Percentiles rank a stretch among this genome's conserved stretches.
Conservation (phyloP, 2,329 filamentous ascomycete species). For the Fusarium buxicola region DNA sequence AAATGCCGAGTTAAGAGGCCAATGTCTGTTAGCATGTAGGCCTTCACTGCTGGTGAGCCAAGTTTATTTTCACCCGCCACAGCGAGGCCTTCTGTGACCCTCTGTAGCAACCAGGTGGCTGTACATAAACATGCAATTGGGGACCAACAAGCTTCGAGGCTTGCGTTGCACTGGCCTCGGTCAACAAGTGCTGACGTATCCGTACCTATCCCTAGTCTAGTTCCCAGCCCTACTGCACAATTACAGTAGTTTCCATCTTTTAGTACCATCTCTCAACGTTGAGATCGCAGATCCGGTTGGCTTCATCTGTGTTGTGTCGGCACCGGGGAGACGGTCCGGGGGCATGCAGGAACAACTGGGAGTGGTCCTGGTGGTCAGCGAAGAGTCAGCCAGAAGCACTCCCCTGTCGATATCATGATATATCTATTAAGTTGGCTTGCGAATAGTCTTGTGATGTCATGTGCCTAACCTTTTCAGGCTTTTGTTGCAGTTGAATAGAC, state of each 20-base stretch:
- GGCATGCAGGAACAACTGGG: conserved; percentile 38
- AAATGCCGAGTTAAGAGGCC: too few relatives aligned
- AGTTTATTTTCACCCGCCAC: too few relatives aligned
- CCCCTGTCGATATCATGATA: background rate
- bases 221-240: background rate
- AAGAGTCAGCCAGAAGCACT: conserved; percentile 14
- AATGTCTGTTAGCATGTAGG: too few relatives aligned
- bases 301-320: conserved; percentile 4
- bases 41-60: too few relatives aligned
- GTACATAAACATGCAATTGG: background rate
- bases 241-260: too few relatives aligned
- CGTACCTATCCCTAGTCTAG: background rate
- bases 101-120: background rate
- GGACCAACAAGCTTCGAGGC: background rate
- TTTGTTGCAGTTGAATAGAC: background rate
- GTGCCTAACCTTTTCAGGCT: conserved; percentile 3
- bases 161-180: background rate
- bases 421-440: conserved; percentile 2
- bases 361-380: conserved; percentile 12
- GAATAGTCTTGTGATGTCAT: background rate
- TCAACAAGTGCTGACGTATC: background rate
- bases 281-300: conserved; percentile 11
- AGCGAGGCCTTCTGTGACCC: too few relatives aligned
- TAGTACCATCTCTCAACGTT: background rate
- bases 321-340: conserved; percentile 11